phyloP scores from a whole-genome alignment of 345 rosid genomes.

The Populus alba region DNA sequence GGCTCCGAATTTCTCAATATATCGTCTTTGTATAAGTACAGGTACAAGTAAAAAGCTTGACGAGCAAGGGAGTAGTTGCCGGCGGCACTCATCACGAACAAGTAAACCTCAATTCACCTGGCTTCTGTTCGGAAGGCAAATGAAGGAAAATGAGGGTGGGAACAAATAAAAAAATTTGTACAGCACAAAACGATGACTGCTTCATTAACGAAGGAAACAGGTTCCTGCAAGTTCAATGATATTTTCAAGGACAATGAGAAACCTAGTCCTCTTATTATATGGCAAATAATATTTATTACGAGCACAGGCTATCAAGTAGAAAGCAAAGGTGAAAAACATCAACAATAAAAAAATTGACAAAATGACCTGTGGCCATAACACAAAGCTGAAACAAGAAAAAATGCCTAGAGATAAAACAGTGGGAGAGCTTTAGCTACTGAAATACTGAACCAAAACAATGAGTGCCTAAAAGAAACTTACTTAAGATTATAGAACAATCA shows the following conservation, averaged over 20 bases:
- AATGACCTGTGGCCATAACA: too few relatives aligned
- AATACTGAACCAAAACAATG: neutral
- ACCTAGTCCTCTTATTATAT: too few relatives aligned
- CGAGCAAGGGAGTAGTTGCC: neutral
- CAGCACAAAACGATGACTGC: neutral
- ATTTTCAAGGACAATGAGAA: too few relatives aligned
- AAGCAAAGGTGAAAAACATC: too few relatives aligned
- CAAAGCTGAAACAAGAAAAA: neutral
- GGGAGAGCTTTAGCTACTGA: neutral
- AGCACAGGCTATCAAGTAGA: too few relatives aligned
- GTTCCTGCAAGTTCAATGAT: too few relatives aligned
- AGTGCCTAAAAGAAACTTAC: conserved; percentile 19
- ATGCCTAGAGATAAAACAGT: neutral
- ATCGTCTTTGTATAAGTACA: neutral
- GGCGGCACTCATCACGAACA: neutral
- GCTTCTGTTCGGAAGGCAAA: neutral
- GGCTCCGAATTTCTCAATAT: neutral
- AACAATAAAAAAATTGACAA: too few relatives aligned
- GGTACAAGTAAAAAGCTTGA: neutral
- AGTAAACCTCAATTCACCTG: neutral
- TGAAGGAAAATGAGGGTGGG: neutral
- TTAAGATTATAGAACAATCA: conserved; percentile 23
- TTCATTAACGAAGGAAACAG: too few relatives aligned
- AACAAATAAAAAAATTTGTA: neutral
- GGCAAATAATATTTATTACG: too few relatives aligned